These are phyloP conservation scores for Magnusiomyces magnusii DNA, from an alignment of 1,139 yeast species.

Conservation along the genomic window DNA sequence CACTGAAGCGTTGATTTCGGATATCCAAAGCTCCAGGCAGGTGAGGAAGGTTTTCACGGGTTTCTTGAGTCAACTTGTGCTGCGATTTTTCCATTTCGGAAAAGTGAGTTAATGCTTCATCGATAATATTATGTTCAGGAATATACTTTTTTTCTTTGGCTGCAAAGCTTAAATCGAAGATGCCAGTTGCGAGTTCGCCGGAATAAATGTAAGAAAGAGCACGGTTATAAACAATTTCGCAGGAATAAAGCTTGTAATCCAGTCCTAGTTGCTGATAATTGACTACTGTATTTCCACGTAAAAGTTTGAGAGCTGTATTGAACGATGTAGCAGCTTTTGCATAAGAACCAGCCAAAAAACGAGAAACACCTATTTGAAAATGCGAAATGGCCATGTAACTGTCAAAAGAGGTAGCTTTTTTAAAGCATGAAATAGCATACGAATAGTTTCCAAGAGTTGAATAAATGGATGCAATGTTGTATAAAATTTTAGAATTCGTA, in stretches of 20 bases:
- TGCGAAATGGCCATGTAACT: slow-evolving; percentile 23
- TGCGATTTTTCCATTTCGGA: slow-evolving; percentile 10
- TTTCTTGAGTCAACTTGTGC: slow-evolving; percentile 4
- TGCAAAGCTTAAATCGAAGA: slow-evolving; percentile 20
- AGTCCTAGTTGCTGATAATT: slow-evolving; percentile 24
- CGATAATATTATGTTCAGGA: slow-evolving; percentile 22
- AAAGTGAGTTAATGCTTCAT: slow-evolving; percentile 20
- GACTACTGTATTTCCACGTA: slow-evolving; percentile 23
- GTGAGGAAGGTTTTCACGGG: background rate
- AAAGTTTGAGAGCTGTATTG: slow-evolving; percentile 20
- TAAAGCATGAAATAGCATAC: slow-evolving; percentile 17
- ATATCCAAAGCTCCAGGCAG: slow-evolving; percentile 11
- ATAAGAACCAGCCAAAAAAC: slow-evolving; percentile 20
- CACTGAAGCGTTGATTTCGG: slow-evolving; percentile 12
- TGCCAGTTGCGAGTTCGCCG: slow-evolving; percentile 19
- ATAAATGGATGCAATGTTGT: slow-evolving; percentile 19
- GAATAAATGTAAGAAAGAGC: slow-evolving; percentile 21
- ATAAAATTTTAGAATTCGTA: slow-evolving; percentile 16
- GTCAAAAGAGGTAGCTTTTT: slow-evolving; percentile 19
- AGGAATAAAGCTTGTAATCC: slow-evolving; percentile 21
- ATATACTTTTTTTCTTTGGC: slow-evolving; percentile 20
- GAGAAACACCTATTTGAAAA: slow-evolving; percentile 24
- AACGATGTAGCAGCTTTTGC: slow-evolving; percentile 21
- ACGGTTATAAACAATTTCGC: slow-evolving; percentile 24
- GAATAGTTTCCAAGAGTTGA: slow-evolving; percentile 18